Base-by-base conservation (phyloP, 768 basidiomycete genomes). In the Asterophora parasitica region DNA sequence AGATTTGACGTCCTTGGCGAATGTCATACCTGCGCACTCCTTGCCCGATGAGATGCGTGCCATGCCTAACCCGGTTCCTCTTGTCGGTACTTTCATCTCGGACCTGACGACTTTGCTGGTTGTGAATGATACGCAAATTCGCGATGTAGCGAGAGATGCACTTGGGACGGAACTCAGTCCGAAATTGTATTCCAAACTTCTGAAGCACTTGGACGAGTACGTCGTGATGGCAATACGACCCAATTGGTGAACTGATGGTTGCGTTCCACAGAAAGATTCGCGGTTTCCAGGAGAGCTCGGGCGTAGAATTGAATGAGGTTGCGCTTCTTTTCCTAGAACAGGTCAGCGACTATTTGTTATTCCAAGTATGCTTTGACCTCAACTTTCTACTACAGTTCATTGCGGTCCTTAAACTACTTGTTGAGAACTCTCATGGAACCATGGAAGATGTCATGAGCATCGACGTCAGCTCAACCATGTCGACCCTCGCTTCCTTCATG, bases 111-210 rank as follows among this genome's bases (percentile, higher is more conserved):
- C 78, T 31, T 68, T 86, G 34, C 68, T 94, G 37, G 69, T 86
- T 13, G 68, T 73, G n/a, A 77, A 82, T 10, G 76, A 79, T 42
- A 71, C 81, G 5, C 73, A 78, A 36, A 77, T 86, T 30, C 79
- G 91, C n/a, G 88, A 95, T 56, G 73, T 81, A 9, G 87, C 87
- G 2, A 77, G 81, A 54, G 90, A 92, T 46, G 88, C 90, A 0
- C 65, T 96, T 13, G 90, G 92, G 2, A 71, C 73, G 11, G 92
- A 96, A 57, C 70, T 94, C 15, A 84, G 81, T 51, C 81, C 84
- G 20, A 73, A 77, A 38, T 67, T 90, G 39, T 87, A 88, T 56
- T 69, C 76, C 16, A 75, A 74, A 48, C 66, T 94, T 26, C 72
- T 94, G 42, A 79, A 75, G 52, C 78, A 83, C 49, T 70, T 95